Percentiles rank a stretch among this genome's conserved stretches.
Evolutionary conservation across 2,329 filamentous ascomycete species (phyloP).

Genomic region (Fusarium sp.): DNA sequence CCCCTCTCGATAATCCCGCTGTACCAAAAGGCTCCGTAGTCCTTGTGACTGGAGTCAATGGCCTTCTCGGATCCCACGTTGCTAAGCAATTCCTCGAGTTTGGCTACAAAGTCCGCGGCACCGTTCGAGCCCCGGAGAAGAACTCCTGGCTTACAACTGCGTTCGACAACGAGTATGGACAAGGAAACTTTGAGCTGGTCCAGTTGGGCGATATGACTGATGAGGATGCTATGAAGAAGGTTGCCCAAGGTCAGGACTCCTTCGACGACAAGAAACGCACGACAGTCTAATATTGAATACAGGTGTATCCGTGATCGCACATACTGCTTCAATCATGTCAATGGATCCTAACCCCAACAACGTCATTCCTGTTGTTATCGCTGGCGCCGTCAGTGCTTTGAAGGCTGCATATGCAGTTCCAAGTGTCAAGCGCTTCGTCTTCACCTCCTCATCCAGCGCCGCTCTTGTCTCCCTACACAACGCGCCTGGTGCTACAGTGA

Average conservation of each 20-base stretch:
- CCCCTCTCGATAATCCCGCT: conserved; percentile 34
- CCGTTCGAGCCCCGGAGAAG: conserved; percentile 54
- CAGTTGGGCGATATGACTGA: conserved; percentile 52
- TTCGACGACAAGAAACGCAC: too few relatives aligned
- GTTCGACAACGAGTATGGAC: conserved; percentile 52
- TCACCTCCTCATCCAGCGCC: conserved; percentile 34
- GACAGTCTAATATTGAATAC: neutral
- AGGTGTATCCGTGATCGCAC: conserved; percentile 51
- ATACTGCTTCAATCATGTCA: conserved; percentile 54
- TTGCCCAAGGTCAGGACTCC: conserved; percentile 48
- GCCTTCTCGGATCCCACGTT: conserved; percentile 57
- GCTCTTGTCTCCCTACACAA: neutral
- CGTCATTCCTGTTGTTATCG: conserved; percentile 54
- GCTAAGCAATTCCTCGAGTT: conserved; percentile 54
- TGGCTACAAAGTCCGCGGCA: conserved; percentile 61
- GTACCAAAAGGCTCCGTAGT: conserved; percentile 50
- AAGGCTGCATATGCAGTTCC: conserved; percentile 52
- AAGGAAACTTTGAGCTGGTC: conserved; percentile 52
- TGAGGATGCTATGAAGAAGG: conserved; percentile 46
- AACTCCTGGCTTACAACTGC: conserved; percentile 49
- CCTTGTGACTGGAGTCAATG: conserved; percentile 59
- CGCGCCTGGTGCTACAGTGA: conserved; percentile 4
- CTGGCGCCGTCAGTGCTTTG: conserved; percentile 48
- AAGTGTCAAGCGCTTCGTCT: conserved; percentile 56
- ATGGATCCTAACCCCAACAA: conserved; percentile 54